Percentiles rank a stretch among this genome's conserved stretches.
phyloP scores from a whole-genome alignment of 2,329 filamentous ascomycete species.

The Fusarium drepaniforme region DNA sequence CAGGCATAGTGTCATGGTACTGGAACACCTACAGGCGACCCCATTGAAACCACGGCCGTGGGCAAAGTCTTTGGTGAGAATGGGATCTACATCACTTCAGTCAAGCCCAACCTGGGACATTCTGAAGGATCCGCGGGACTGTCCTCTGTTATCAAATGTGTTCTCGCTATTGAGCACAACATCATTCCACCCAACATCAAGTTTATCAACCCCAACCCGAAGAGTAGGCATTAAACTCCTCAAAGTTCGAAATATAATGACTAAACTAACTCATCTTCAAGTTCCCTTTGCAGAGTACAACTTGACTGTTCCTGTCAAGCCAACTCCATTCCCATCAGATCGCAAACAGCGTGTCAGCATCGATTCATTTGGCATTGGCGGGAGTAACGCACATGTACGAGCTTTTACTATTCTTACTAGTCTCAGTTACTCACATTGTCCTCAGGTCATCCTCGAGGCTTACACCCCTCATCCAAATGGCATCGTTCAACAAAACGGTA shows the following conservation, averaged over 20 bases:
- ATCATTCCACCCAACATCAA: constrained; percentile 42
- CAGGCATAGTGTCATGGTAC: constrained; percentile 34
- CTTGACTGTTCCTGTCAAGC: constrained; percentile 21
- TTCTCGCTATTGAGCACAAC: constrained; percentile 38
- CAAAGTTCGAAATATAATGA: neutral
- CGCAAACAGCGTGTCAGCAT: constrained; percentile 30
- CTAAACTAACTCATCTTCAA: neutral
- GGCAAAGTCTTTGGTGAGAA: constrained; percentile 3
- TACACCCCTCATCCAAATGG: neutral
- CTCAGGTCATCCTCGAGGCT: constrained; percentile 36
- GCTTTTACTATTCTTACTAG: neutral
- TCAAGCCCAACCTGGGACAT: constrained; percentile 57
- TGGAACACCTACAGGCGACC: constrained; percentile 36
- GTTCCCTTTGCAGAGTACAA: constrained; percentile 1
- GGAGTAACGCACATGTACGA: constrained; percentile 41
- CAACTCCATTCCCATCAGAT: constrained; percentile 21
- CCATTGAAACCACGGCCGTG: constrained; percentile 23
- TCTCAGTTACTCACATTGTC: neutral
- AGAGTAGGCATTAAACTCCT: constrained; percentile 13
- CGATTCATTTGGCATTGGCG: constrained; percentile 48
- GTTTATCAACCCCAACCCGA: constrained; percentile 38
- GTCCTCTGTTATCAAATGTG: constrained; percentile 42
- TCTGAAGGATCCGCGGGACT: constrained; percentile 40
- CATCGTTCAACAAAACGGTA: neutral
- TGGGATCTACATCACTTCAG: neutral